Conservation (phyloP, 2,329 filamentous ascomycete species). For the Balansia obtecta region DNA sequence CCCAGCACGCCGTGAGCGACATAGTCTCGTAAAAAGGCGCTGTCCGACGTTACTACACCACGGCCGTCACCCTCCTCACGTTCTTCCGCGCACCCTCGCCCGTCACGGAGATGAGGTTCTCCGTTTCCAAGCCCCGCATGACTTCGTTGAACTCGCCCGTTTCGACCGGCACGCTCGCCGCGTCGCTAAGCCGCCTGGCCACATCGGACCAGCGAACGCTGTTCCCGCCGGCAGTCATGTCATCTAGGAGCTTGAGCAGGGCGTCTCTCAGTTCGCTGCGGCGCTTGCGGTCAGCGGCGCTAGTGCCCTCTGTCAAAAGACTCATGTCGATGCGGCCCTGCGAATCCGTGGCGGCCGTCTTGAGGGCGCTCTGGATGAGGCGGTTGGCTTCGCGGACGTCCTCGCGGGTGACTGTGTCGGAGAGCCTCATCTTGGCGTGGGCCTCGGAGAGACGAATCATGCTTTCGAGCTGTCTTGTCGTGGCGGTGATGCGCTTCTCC, state of each 20-base stretch:
- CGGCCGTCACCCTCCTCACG: slow-evolving; percentile 59
- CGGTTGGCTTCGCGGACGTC: slow-evolving; percentile 89
- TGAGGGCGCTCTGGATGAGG: slow-evolving; percentile 85
- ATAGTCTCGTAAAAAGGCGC: background rate
- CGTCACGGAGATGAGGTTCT: slow-evolving; percentile 66
- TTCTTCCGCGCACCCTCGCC: slow-evolving; percentile 78
- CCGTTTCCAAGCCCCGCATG: slow-evolving; percentile 67
- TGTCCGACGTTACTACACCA: slow-evolving; percentile 18
- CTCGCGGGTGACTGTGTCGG: slow-evolving; percentile 57
- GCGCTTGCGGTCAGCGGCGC: slow-evolving; percentile 70
- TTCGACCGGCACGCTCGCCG: slow-evolving; percentile 59
- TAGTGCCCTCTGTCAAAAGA: slow-evolving; percentile 86
- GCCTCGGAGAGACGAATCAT: slow-evolving; percentile 97
- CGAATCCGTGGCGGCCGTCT: slow-evolving; percentile 91
- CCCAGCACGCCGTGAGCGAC: background rate
- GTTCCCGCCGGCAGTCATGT: slow-evolving; percentile 57
- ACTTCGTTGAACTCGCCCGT: slow-evolving; percentile 71
- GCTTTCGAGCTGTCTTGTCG: slow-evolving; percentile 88
- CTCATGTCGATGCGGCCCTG: slow-evolving; percentile 95
- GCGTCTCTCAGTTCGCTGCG: slow-evolving; percentile 77
- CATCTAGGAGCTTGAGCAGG: slow-evolving; percentile 63
- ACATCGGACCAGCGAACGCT: slow-evolving; percentile 71
- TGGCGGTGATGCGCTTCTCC: slow-evolving; percentile 95
- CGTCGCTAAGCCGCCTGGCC: slow-evolving; percentile 58
- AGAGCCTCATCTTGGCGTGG: slow-evolving; percentile 94